Conservation (phyloP, 2,329 filamentous ascomycete species). For the Paracoccidioides lutzii region DNA sequence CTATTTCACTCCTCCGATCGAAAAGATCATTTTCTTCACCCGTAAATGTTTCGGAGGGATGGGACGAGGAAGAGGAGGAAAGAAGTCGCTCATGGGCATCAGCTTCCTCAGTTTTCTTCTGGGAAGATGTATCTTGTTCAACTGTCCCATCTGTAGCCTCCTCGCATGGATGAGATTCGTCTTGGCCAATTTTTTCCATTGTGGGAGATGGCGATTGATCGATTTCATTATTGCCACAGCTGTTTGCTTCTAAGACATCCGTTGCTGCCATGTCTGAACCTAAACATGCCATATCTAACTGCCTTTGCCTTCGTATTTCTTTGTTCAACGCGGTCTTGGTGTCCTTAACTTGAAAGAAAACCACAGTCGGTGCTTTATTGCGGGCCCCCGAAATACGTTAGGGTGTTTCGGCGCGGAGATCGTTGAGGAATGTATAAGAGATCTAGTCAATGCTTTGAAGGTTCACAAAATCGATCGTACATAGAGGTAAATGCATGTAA, state of each 20-base stretch:
- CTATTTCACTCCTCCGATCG: constrained; percentile 18
- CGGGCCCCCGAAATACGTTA: not conserved
- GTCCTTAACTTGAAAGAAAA: not conserved
- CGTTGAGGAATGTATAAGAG: not conserved
- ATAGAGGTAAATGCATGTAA: not conserved
- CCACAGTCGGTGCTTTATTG: too few relatives aligned
- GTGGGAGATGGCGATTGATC: not conserved
- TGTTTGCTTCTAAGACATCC: not conserved
- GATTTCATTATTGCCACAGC: not conserved
- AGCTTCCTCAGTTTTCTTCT: not conserved
- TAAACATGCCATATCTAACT: not conserved
- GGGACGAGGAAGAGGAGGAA: constrained; percentile 21
- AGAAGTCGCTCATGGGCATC: not conserved
- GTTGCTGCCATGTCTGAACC: not conserved
- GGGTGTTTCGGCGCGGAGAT: not conserved
- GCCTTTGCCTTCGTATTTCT: not conserved
- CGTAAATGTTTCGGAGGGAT: constrained; percentile 15
- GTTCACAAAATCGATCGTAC: not conserved
- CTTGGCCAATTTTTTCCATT: not conserved
- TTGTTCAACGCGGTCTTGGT: not conserved
- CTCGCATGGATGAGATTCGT: not conserved
- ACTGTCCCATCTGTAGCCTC: not conserved
- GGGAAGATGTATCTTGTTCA: not conserved
- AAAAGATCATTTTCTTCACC: constrained; percentile 9
- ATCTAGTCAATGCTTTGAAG: not conserved